A percentile compares a stretch with the other conserved stretches of the same genome.
phyloP scores from a whole-genome alignment of 331 rosid species.

The Quercus phellos region DNA sequence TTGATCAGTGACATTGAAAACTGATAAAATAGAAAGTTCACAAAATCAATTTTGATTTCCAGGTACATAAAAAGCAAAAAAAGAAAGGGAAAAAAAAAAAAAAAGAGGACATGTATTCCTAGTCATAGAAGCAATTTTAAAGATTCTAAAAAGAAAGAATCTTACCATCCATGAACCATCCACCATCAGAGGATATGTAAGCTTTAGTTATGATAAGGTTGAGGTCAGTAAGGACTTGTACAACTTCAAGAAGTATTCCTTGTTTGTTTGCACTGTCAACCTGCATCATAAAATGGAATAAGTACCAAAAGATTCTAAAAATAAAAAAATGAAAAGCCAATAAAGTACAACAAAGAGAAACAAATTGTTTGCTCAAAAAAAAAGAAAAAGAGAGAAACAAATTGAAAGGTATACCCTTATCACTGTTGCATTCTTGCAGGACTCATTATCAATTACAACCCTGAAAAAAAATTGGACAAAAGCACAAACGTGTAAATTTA shows the following conservation, averaged over 20 bases:
- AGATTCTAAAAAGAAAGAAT: background rate
- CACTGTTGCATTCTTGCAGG: conserved; percentile 83
- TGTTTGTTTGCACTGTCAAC: conserved; percentile 86
- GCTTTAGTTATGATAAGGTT: conserved; percentile 76
- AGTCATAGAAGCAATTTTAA: background rate
- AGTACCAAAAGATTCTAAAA: conserved; percentile 10
- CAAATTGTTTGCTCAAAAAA: background rate
- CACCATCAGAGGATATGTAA: conserved; percentile 90
- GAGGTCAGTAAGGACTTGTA: conserved; percentile 85
- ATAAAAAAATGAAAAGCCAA: conserved; percentile 3
- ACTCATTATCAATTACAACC: conserved; percentile 89
- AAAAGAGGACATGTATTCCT: background rate
- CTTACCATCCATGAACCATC: conserved; percentile 99
- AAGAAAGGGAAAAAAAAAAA: no score
- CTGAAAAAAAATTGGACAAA: conserved; percentile 43
- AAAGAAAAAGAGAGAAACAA: background rate
- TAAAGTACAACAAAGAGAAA: background rate
- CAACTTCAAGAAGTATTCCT: conserved; percentile 89
- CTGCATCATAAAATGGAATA: conserved; percentile 36
- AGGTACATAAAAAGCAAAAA: background rate
- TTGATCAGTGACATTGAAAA: conserved; percentile 89
- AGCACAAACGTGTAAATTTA: conserved; percentile 7
- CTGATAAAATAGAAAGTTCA: conserved; percentile 32
- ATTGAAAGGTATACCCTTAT: conserved; percentile 56
- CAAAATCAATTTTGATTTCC: conserved; percentile 5